A percentile compares a stretch with the other conserved stretches of the same genome.
Evolutionary conservation across 2,329 filamentous ascomycete genomes (phyloP).

Genomic region (Exophiala alcalophila): DNA sequence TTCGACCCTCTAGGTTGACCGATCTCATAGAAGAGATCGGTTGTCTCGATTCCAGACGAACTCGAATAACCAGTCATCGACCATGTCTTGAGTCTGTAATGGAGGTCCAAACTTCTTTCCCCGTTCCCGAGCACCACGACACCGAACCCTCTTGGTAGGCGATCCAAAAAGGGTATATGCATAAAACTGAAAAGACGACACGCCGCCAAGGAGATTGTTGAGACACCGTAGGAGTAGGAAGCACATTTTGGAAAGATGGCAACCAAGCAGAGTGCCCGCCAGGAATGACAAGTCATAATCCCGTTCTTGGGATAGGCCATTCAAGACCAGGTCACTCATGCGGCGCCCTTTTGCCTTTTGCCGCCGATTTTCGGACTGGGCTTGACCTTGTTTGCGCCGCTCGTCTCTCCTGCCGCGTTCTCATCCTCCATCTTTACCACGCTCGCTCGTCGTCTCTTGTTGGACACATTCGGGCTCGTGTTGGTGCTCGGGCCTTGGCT

Average conservation of each 20-base stretch:
- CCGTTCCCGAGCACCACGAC: constrained; percentile 1
- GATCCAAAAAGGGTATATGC: constrained; percentile 9
- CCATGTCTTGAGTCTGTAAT: too few relatives aligned
- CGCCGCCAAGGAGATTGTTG: too few relatives aligned
- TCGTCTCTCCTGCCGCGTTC: constrained; percentile 49
- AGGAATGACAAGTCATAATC: too few relatives aligned
- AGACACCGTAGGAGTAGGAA: too few relatives aligned
- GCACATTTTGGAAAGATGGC: too few relatives aligned
- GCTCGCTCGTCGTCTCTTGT: constrained; percentile 58
- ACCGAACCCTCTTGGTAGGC: constrained; percentile 8
- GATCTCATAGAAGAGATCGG: too few relatives aligned
- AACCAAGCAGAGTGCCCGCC: too few relatives aligned
- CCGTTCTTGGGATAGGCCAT: too few relatives aligned
- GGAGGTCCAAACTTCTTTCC: constrained; percentile 1
- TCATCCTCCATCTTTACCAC: constrained; percentile 59
- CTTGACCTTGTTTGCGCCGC: constrained; percentile 43
- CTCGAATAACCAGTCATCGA: too few relatives aligned
- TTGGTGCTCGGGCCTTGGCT: constrained; percentile 55
- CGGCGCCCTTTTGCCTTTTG: constrained; percentile 46
- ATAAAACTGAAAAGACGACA: constrained; percentile 7
- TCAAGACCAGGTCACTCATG: constrained; percentile 4
- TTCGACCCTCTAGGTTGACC: too few relatives aligned
- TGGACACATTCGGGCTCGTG: constrained; percentile 59
- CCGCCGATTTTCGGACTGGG: constrained; percentile 46
- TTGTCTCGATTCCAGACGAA: too few relatives aligned